Evolutionary conservation across 345 rosid genomes (phyloP).

Genomic region (Arabis alpina): DNA sequence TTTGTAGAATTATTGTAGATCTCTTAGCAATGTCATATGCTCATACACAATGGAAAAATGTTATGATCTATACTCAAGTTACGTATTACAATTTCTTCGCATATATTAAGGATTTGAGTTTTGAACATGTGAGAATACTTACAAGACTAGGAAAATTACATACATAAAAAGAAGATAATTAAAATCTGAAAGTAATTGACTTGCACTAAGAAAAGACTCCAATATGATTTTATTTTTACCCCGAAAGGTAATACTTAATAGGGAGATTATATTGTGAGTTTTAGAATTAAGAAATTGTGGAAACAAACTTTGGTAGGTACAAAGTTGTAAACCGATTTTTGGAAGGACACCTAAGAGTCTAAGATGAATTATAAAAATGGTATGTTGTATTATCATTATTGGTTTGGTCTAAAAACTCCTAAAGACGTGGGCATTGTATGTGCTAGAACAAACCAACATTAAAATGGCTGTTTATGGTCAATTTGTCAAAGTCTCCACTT

Average conservation of each 20-base stretch:
- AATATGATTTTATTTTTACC: background rate
- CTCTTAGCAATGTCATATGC: background rate
- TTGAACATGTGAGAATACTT: background rate
- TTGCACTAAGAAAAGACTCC: background rate
- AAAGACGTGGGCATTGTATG: constrained; percentile 40
- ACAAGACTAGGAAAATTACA: too few relatives aligned
- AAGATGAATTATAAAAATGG: background rate
- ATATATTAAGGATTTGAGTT: background rate
- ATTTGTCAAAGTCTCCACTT: constrained; percentile 38
- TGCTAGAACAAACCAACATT: constrained; percentile 30
- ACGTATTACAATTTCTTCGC: background rate
- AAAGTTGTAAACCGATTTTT: constrained; percentile 4
- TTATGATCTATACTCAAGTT: background rate
- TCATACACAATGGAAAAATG: background rate
- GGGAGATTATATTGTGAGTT: too few relatives aligned
- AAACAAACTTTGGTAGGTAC: constrained; percentile 7
- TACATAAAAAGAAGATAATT: background rate
- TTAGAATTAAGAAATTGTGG: too few relatives aligned
- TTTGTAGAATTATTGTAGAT: background rate
- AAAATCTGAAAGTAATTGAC: background rate
- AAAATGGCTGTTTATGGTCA: constrained; percentile 33
- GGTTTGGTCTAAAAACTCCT: constrained; percentile 35
- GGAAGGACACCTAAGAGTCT: constrained; percentile 17
- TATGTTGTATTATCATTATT: constrained; percentile 10
- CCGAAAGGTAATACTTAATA: too few relatives aligned